These are phyloP conservation scores for Lachancea kluyveri DNA, from an alignment of 805 yeast genomes.

Conservation along the genomic window DNA sequence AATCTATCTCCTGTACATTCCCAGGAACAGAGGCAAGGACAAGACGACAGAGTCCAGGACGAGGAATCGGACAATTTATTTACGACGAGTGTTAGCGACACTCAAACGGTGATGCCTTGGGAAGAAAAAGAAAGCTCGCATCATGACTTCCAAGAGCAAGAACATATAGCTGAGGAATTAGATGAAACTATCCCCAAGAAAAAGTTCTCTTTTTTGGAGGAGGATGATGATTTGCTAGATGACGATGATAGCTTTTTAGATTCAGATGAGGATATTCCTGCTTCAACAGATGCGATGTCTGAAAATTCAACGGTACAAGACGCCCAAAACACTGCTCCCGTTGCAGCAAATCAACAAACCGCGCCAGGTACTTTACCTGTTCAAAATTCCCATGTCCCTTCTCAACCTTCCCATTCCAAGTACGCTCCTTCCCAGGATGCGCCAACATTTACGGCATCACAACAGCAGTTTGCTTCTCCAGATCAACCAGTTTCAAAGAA, in stretches of 20 bases:
- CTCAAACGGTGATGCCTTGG: neutral
- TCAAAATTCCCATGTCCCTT: too few species aligned
- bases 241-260: conserved; percentile 33
- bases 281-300: too few species aligned
- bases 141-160: conserved; percentile 1
- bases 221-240: conserved; percentile 41
- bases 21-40: neutral
- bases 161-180: conserved; percentile 1
- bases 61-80: neutral
- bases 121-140: neutral
- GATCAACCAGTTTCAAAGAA: too few species aligned
- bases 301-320: too few species aligned
- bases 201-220: conserved; percentile 37
- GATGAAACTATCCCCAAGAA: conserved; percentile 27
- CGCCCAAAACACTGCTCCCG: too few species aligned
- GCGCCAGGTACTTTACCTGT: too few species aligned
- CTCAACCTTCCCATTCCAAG: too few species aligned
- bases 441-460: too few species aligned
- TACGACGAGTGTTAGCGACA: neutral
- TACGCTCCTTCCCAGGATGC: too few species aligned
- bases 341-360: too few species aligned
- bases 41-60: neutral
- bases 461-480: too few species aligned
- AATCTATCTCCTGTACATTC: neutral
- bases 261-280: conserved; percentile 23